Evolutionary conservation across 73 alveolate species (phyloP).

Genomic region (Uronychia binucleata): DNA sequence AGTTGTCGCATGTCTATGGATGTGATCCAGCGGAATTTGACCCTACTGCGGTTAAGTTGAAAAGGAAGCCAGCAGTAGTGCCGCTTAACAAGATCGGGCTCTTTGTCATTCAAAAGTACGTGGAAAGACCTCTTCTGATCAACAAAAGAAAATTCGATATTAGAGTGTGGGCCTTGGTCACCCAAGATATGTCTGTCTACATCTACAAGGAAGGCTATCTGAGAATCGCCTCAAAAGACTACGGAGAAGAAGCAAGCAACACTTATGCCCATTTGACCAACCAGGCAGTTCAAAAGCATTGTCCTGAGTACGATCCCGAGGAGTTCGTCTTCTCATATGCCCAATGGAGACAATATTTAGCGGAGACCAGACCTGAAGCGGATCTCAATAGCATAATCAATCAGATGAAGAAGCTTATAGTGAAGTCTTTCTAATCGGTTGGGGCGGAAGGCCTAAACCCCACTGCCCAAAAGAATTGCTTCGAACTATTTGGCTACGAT

Average conservation of each 20-base stretch:
- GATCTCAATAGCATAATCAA: not conserved
- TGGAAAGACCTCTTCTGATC: slow-evolving; percentile 69
- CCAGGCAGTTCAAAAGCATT: slow-evolving; percentile 74
- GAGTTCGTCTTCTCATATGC: not conserved
- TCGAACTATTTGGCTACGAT: slow-evolving; percentile 69
- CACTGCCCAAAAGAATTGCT: slow-evolving; percentile 30
- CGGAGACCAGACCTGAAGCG: not conserved
- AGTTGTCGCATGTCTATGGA: not conserved
- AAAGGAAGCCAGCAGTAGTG: not conserved
- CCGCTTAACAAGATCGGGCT: slow-evolving; percentile 1
- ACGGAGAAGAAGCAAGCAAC: slow-evolving; percentile 51
- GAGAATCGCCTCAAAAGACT: slow-evolving; percentile 62
- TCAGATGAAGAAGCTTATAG: not conserved
- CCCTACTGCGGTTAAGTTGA: not conserved
- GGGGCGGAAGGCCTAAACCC: not conserved
- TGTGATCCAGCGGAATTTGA: not conserved
- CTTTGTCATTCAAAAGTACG: slow-evolving; percentile 67
- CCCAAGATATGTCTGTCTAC: slow-evolving; percentile 52
- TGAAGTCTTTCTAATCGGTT: not conserved
- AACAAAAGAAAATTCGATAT: slow-evolving; percentile 77
- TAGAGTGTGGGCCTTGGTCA: slow-evolving; percentile 74
- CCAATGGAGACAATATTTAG: not conserved
- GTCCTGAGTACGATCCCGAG: slow-evolving; percentile 34
- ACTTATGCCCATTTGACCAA: slow-evolving; percentile 74
- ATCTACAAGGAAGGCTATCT: slow-evolving; percentile 76